These are phyloP conservation scores for Penicillium sp. DNA, from an alignment of 2,329 filamentous ascomycete species.

Conservation along the genomic window DNA sequence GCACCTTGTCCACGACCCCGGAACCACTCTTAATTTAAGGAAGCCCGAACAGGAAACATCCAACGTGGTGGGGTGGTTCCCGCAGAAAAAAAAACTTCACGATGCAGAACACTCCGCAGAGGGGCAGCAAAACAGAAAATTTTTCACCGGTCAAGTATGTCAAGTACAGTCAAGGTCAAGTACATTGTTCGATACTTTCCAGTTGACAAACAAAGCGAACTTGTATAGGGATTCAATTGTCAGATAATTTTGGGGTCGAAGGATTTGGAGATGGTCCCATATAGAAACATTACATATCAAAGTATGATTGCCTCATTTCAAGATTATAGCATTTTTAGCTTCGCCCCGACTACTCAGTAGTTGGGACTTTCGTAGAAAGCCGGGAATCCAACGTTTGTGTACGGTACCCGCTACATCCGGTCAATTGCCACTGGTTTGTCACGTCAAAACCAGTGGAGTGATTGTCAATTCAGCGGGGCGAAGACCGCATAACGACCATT, in stretches of 20 bases:
- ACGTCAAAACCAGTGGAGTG: constrained; percentile 19
- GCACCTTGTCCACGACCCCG: constrained; percentile 24
- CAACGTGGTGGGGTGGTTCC: constrained; percentile 19
- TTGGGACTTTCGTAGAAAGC: neutral
- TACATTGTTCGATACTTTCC: constrained; percentile 1
- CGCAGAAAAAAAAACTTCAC: constrained; percentile 17
- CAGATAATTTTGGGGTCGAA: too few species aligned
- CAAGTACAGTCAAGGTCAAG: neutral
- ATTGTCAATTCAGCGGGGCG: constrained; percentile 18
- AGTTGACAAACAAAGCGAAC: too few species aligned
- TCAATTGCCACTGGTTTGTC: constrained; percentile 14
- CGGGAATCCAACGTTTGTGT: constrained; percentile 7
- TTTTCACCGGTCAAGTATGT: constrained; percentile 9
- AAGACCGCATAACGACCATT: constrained; percentile 6
- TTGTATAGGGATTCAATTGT: too few species aligned
- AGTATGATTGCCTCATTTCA: neutral
- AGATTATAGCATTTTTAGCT: neutral
- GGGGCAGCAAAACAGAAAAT: constrained; percentile 18
- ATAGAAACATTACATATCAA: neutral
- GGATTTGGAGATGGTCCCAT: too few species aligned
- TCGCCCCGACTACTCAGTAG: neutral
- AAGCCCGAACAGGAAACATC: constrained; percentile 13
- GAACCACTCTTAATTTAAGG: constrained; percentile 20
- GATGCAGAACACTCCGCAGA: constrained; percentile 22
- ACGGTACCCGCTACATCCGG: constrained; percentile 22